Conservation (phyloP, 352 stramenopile genomes). For the Stramenopiles sp. region DNA sequence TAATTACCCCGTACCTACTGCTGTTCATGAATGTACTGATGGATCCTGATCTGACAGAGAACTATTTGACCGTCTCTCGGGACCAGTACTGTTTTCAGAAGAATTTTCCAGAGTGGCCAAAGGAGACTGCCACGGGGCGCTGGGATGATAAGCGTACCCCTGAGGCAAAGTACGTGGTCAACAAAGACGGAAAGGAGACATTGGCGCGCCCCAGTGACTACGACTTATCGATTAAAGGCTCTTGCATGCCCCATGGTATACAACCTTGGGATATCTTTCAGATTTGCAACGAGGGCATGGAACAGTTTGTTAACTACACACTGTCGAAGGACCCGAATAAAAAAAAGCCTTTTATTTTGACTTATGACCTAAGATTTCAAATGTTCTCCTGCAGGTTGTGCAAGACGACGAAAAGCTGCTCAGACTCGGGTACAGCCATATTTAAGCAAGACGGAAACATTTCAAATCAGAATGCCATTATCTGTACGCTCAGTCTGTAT, state of each 20-base stretch:
- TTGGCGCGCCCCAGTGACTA: neutral
- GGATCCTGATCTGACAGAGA: neutral
- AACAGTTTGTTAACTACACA: neutral
- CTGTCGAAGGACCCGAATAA: neutral
- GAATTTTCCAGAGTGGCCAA: neutral
- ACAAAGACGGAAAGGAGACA: neutral
- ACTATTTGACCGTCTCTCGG: neutral
- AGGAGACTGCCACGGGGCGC: neutral
- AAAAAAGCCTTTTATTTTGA: neutral
- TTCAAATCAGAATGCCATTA: neutral
- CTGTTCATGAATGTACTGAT: neutral
- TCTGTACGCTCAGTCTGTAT: neutral
- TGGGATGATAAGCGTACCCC: neutral
- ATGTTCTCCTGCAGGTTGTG: neutral
- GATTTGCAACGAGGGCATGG: neutral
- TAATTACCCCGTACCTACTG: neutral
- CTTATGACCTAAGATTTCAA: no score
- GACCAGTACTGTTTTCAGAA: slow-evolving; percentile 1
- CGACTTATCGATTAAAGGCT: neutral
- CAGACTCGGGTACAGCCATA: neutral
- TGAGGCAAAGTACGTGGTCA: neutral
- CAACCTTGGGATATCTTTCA: neutral
- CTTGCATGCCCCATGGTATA: neutral
- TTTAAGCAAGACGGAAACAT: neutral
- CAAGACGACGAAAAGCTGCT: neutral